Conservation (phyloP, 2,329 filamentous ascomycete species). For the Aspergillus spinulosporus region DNA sequence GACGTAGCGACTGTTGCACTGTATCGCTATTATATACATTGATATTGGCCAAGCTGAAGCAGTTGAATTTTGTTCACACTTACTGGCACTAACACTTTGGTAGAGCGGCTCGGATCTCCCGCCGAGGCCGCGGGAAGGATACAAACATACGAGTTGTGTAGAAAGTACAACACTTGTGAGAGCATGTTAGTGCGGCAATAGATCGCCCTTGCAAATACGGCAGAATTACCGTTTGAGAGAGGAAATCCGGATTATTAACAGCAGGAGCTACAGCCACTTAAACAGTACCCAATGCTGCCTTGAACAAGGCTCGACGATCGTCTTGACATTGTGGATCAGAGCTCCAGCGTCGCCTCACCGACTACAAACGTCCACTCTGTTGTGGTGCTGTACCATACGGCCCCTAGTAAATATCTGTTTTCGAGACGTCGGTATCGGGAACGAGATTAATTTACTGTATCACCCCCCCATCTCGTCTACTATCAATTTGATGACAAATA, state of each 20-base stretch:
- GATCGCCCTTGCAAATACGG: background rate
- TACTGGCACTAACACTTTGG: background rate
- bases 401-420: too few species aligned
- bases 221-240: background rate
- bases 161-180: background rate
- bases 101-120: background rate
- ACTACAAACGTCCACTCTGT: background rate
- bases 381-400: background rate
- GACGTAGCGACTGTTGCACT: background rate
- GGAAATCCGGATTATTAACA: background rate
- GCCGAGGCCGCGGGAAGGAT: background rate
- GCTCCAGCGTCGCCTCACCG: background rate
- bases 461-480: background rate
- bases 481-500: background rate
- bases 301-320: background rate
- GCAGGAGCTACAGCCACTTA: background rate
- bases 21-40: background rate
- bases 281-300: background rate
- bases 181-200: background rate
- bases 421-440: too few species aligned
- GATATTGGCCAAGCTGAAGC: background rate
- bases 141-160: background rate
- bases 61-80: background rate
- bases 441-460: background rate
- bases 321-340: background rate